Evolutionary conservation across 805 yeast genomes (phyloP).

Genomic region (Barnettozyma botsteinii): DNA sequence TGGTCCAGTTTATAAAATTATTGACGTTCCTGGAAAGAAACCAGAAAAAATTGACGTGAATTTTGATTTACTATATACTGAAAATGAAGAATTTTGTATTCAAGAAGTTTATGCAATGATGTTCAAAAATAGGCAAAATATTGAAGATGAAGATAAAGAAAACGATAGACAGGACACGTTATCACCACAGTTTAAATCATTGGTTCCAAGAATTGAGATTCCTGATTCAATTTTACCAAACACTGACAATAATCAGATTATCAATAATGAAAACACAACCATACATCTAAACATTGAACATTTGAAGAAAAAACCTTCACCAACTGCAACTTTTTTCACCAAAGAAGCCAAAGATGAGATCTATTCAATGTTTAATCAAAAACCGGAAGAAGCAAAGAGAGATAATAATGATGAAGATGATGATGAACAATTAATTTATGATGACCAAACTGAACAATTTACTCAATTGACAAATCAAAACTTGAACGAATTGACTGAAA

Average conservation of each 20-base stretch:
- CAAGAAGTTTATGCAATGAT: slow-evolving; percentile 56
- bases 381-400: slow-evolving; percentile 32
- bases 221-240: neutral
- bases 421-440: slow-evolving; percentile 21
- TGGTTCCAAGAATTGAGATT: slow-evolving; percentile 4
- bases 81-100: slow-evolving; percentile 49
- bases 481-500: slow-evolving; percentile 34
- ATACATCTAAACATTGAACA: slow-evolving; percentile 13
- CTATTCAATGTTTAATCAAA: slow-evolving; percentile 65
- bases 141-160: too few species aligned
- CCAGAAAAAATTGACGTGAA: slow-evolving; percentile 57
- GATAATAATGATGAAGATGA: slow-evolving; percentile 13
- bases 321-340: slow-evolving; percentile 75
- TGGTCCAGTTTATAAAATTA: slow-evolving; percentile 41
- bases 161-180: neutral
- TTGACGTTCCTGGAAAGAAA: slow-evolving; percentile 51
- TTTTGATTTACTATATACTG: slow-evolving; percentile 46
- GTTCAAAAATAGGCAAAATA: slow-evolving; percentile 9
- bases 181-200: slow-evolving; percentile 12
- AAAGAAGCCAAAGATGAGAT: slow-evolving; percentile 72
- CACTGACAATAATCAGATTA: neutral
- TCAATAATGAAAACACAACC: slow-evolving; percentile 10
- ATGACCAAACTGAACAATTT: slow-evolving; percentile 32
- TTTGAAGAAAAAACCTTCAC: slow-evolving; percentile 45
- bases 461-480: slow-evolving; percentile 16